These are phyloP conservation scores for Backusella morwellensis DNA, from an alignment of 192 early-diverging fungal genomes.

Conservation along the genomic window DNA sequence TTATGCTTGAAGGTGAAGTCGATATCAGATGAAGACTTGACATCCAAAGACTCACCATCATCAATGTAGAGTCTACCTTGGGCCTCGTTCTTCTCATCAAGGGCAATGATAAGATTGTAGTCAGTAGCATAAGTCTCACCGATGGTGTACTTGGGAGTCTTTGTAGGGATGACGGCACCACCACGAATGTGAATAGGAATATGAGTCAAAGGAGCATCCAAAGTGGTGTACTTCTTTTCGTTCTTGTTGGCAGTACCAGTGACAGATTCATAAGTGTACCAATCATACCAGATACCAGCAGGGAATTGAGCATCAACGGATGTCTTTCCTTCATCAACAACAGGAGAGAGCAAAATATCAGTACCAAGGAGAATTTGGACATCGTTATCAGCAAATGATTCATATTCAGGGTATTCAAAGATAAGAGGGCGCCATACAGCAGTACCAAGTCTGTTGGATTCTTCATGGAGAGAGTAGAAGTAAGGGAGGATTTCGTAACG, in stretches of 20 bases:
- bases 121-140: slow-evolving; percentile 41
- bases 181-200: slow-evolving; percentile 63
- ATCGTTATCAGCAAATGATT: slow-evolving; percentile 43
- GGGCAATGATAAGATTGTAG: slow-evolving; percentile 52
- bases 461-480: slow-evolving; percentile 54
- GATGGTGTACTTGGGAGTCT: slow-evolving; percentile 49
- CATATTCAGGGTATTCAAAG: slow-evolving; percentile 47
- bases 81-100: slow-evolving; percentile 44
- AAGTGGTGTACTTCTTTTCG: slow-evolving; percentile 26
- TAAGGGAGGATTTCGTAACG: slow-evolving; percentile 64
- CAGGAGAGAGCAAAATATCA: slow-evolving; percentile 57
- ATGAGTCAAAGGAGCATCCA: slow-evolving; percentile 51
- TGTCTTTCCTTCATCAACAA: slow-evolving; percentile 42
- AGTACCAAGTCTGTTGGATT: slow-evolving; percentile 47
- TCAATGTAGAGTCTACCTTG: slow-evolving; percentile 57
- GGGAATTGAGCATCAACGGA: slow-evolving; percentile 65
- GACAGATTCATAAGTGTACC: slow-evolving; percentile 38
- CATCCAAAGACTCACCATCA: slow-evolving; percentile 55
- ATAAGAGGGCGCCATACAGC: slow-evolving; percentile 55
- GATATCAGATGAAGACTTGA: slow-evolving; percentile 21
- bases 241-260: slow-evolving; percentile 16
- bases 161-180: slow-evolving; percentile 54
- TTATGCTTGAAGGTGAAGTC: slow-evolving; percentile 13
- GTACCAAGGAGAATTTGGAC: slow-evolving; percentile 60
- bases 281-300: slow-evolving; percentile 61